Evolutionary conservation across 1,284 basidiomycete genomes (phyloP).

Genomic region (Boletus sp.): DNA sequence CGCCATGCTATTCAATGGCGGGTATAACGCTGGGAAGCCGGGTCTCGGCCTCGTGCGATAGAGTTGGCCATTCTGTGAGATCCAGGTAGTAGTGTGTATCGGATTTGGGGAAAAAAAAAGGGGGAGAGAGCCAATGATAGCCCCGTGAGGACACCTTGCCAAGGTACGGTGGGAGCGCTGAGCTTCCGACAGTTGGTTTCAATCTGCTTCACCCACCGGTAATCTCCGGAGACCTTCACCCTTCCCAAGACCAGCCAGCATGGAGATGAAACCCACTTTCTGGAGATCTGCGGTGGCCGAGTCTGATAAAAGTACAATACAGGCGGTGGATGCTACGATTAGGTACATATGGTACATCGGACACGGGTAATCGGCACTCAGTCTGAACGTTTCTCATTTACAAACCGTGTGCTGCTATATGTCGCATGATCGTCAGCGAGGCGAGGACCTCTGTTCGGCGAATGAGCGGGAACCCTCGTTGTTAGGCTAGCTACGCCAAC

Average conservation of each 20-base stretch:
- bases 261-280: neutral
- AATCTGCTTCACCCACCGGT: slow-evolving; percentile 9
- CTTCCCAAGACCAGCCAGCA: slow-evolving; percentile 2
- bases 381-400: slow-evolving; percentile 2
- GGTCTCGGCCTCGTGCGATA: slow-evolving; percentile 18
- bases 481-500: slow-evolving; percentile 6
- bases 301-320: slow-evolving; percentile 15
- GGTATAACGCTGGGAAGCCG: slow-evolving; percentile 3
- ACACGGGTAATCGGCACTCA: neutral
- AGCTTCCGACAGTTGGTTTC: neutral
- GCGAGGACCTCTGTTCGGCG: slow-evolving; percentile 50
- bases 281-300: slow-evolving; percentile 6
- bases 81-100: slow-evolving; percentile 5
- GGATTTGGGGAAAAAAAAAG: neutral
- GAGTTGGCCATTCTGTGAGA: slow-evolving; percentile 17
- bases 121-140: neutral
- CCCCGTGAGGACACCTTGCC: neutral
- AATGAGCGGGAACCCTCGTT: slow-evolving; percentile 6
- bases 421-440: slow-evolving; percentile 61
- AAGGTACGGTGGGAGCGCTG: neutral
- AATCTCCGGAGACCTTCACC: slow-evolving; percentile 8
- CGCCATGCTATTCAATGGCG: slow-evolving; percentile 1
- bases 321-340: slow-evolving; percentile 11
- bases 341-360: slow-evolving; percentile 11
- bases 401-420: slow-evolving; percentile 48